Base-by-base conservation (phyloP, 169 alveolate genomes). In the Plasmodium relictum region DNA sequence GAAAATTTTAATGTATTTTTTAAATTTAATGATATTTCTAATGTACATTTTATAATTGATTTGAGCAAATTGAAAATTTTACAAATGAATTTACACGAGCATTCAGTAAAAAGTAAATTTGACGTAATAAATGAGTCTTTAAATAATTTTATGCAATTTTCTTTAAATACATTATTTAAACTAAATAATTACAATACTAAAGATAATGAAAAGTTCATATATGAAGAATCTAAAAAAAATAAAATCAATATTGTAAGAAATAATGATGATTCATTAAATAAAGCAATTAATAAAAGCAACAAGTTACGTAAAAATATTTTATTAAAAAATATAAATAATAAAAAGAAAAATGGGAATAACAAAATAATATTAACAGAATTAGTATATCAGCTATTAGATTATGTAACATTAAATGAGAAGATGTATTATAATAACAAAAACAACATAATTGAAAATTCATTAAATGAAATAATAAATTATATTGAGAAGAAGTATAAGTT, bases 1-100 rank as follows among this genome's bases (percentile, higher is more conserved):
- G 41, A 80, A 24, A 66, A 80, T 6, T 68, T 52, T 24, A 44
- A 68, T 52, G 8, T 80, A 14, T 80, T 68, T 52, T 80, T 80
- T 50, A 68, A 80, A 80, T 80, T 80, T 80, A 80, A 80, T 68
- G 90, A 80, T 80, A 44, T 80, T n/a, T 54, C 72, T 6, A 80
- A 80, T 80, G 61, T 80, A 37, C 70, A 68, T 54, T 80, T 80
- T 80, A 10, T 80, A 45, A 80, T 42, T 0, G 16, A 24, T 18
- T 41, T 68, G 10, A 31, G 41, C 56, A 65, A 56, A 20, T 59
- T 80, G 9, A 68, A 80, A 24, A 37, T 80, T 68, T 56, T 80
- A 2, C 71, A 44, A 48, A 54, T 68, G 39, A 68, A 16, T 39
- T 52, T 62, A 18, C 31, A 80, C 52, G 68, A 80, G n/a, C 12